Evolutionary conservation across 495 filamentous ascomycete species (phyloP).

Genomic region (Podospora didyma): DNA sequence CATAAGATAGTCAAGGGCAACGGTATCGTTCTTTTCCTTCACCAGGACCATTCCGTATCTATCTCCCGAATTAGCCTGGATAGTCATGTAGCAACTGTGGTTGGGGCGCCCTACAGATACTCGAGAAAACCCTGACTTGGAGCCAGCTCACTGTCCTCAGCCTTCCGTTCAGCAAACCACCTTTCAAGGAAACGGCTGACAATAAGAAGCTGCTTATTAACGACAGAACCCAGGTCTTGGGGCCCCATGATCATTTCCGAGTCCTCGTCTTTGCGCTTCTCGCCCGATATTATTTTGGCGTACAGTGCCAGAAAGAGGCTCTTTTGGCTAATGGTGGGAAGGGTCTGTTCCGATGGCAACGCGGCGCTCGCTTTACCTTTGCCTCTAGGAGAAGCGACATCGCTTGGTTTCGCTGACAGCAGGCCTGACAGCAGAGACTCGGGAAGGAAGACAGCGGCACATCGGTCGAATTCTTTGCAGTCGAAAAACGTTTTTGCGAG

Average conservation of each 20-base stretch:
- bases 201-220: constrained; percentile 76
- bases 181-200: constrained; percentile 71
- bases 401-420: constrained; percentile 44
- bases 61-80: no score
- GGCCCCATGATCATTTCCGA: constrained; percentile 97
- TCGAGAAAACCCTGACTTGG: constrained; percentile 89
- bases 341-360: constrained; percentile 14
- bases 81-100: no score
- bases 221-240: constrained; percentile 73
- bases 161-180: constrained; percentile 64
- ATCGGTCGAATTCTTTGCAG: constrained; percentile 91
- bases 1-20: constrained; percentile 77
- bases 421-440: constrained; percentile 62
- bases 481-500: constrained; percentile 95
- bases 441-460: constrained; percentile 83
- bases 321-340: constrained; percentile 68
- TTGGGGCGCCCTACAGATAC: constrained; percentile 52
- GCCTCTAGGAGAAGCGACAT: constrained; percentile 46
- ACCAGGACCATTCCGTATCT: constrained; percentile 69
- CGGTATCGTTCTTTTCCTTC: constrained; percentile 82
- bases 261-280: constrained; percentile 94
- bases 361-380: constrained; percentile 37
- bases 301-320: constrained; percentile 92
- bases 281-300: constrained; percentile 85
- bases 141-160: constrained; percentile 52